Base-by-base conservation (phyloP, 257 asterid species). In the Buddleja alternifolia region DNA sequence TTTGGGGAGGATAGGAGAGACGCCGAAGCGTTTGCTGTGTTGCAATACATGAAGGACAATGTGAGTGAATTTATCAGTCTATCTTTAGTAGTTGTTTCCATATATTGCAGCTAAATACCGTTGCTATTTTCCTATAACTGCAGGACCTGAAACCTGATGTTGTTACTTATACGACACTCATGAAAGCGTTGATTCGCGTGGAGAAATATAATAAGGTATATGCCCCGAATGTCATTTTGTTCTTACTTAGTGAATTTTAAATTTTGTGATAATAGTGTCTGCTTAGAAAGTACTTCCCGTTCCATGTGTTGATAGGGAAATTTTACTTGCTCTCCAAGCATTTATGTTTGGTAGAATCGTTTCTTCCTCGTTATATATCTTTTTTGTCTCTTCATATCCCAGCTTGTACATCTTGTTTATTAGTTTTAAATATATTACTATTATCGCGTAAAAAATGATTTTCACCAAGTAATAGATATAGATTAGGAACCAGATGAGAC, bases 1-100 rank as follows among this genome's bases (percentile, higher is more conserved):
- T 93, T 93, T 75, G 89, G 98, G 39, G 97, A 93, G 90, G 98
- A 90, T 72, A 80, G 96, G 69, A 81, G 96, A 69, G 97, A 93
- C 19, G 73, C 84, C 21, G 97, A 93, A 68, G 98, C 98, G 12
- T 93, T 93, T 77, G 73, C 98, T 42, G 98, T 90, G 62, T 71
- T 93, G 86, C 87, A 87, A 80, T 90, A 85, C 82, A 93, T 93
- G 97, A 90, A 85, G 82, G 97, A 93, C 16, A 90, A 90, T 76
- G 98, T 90, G 82, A 85, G 95, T 55, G 39, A 21, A 48, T 14
- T 3, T 53, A 55, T 7, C 4, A 41, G 24, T 50, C 12, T 29
- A 12, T 60, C 34, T 42, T 47, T 34, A 3, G 5, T 29, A 29
- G 2, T 29, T 12, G 23, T 46, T 29, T 24, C 17, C 36, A 12